phyloP scores from a whole-genome alignment of 192 early-diverging fungal species.

The Spizellomyces punctatus region DNA sequence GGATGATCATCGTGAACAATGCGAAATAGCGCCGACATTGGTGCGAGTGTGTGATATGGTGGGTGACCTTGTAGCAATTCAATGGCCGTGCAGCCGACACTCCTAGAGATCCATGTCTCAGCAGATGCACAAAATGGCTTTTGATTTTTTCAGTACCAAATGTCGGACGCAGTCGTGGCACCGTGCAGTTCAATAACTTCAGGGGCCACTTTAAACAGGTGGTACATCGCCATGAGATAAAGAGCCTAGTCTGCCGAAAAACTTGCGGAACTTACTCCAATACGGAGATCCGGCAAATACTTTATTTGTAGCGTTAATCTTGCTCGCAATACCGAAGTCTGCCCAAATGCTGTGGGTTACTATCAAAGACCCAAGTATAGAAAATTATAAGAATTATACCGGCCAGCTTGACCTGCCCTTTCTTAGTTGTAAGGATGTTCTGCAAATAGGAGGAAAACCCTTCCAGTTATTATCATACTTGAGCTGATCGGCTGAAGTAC shows the following conservation, averaged over 20 bases:
- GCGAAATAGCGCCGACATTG: constrained; percentile 90
- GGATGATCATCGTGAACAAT: constrained; percentile 83
- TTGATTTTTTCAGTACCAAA: constrained; percentile 56
- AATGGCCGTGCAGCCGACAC: constrained; percentile 90
- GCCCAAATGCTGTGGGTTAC: constrained; percentile 36
- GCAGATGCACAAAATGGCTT: not conserved
- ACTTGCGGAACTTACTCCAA: constrained; percentile 40
- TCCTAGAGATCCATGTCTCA: constrained; percentile 38
- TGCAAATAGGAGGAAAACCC: not conserved
- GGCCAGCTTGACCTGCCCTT: constrained; percentile 85
- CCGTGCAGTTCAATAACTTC: constrained; percentile 85
- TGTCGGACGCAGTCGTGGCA: constrained; percentile 86
- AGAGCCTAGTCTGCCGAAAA: not conserved
- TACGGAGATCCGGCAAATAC: constrained; percentile 47
- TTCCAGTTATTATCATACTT: not conserved
- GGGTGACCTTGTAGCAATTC: constrained; percentile 93
- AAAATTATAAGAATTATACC: not conserved
- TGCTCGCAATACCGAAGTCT: constrained; percentile 95
- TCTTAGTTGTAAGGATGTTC: constrained; percentile 96
- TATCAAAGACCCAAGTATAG: not conserved
- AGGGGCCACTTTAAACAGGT: constrained; percentile 40
- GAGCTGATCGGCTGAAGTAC: not conserved
- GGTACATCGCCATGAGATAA: not conserved
- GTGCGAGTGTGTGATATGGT: constrained; percentile 81
- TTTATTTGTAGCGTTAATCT: constrained; percentile 57